These are phyloP conservation scores for Helicocarpus griseus DNA, from an alignment of 2,329 filamentous ascomycete species.

Conservation along the genomic window DNA sequence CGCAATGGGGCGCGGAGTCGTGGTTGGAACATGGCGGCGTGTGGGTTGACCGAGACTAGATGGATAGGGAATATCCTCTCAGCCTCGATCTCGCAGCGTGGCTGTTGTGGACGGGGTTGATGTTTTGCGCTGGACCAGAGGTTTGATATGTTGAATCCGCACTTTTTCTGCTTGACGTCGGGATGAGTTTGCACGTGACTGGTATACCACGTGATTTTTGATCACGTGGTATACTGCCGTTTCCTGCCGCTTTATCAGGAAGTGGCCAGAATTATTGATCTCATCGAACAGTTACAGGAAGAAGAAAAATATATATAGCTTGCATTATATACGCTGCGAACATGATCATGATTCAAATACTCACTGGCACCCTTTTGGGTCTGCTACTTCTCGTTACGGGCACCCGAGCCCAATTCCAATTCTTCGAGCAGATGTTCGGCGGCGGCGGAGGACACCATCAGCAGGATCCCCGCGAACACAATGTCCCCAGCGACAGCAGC, in stretches of 20 bases:
- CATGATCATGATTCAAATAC: constrained; percentile 12
- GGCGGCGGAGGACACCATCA: constrained; percentile 49
- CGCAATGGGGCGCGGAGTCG: constrained; percentile 30
- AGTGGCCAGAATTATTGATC: not conserved
- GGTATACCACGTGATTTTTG: not conserved
- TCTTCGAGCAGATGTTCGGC: constrained; percentile 97
- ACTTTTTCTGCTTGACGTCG: not conserved
- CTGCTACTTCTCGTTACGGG: constrained; percentile 51
- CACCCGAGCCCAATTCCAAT: constrained; percentile 75
- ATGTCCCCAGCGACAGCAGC: constrained; percentile 72
- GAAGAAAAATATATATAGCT: too few relatives aligned
- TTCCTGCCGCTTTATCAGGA: too few relatives aligned
- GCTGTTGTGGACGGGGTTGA: not conserved
- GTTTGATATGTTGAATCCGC: not conserved
- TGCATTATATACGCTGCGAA: constrained; percentile 11
- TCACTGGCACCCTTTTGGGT: constrained; percentile 20
- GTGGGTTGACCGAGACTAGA: constrained; percentile 5
- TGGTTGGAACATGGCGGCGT: constrained; percentile 33
- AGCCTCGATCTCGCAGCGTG: not conserved
- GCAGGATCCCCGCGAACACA: constrained; percentile 54
- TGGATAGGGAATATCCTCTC: not conserved
- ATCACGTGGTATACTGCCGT: too few relatives aligned
- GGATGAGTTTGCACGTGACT: not conserved
- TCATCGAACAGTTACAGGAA: not conserved
- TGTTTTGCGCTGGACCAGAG: not conserved